Evolutionary conservation across 2,329 filamentous ascomycete genomes (phyloP).

Genomic region (Colletotrichum zoysiae): DNA sequence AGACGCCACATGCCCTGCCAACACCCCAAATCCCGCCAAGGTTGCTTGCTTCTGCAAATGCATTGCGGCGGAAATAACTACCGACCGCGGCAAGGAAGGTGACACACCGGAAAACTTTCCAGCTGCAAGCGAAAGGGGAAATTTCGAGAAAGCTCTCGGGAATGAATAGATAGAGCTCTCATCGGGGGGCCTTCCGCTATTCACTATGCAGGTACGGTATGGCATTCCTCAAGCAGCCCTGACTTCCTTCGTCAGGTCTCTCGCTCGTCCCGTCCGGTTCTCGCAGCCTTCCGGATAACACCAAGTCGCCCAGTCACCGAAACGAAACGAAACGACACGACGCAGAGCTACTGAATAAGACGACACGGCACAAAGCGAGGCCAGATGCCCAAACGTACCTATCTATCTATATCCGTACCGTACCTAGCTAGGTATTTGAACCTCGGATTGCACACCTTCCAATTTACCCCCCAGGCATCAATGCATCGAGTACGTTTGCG

Average conservation of each 20-base stretch:
- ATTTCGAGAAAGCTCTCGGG: background rate
- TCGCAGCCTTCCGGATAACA: background rate
- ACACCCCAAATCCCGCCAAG: background rate
- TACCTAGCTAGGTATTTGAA: background rate
- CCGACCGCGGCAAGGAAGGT: slow-evolving; percentile 14
- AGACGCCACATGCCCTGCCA: slow-evolving; percentile 29
- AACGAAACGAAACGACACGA: slow-evolving; percentile 5
- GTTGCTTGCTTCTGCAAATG: slow-evolving; percentile 24
- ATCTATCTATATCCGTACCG: background rate
- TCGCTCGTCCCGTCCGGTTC: background rate
- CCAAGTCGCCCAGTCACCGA: slow-evolving; percentile 5
- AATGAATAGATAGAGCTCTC: background rate
- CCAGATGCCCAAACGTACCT: background rate
- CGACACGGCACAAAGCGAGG: background rate
- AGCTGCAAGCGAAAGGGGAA: background rate
- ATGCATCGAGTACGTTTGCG: slow-evolving; percentile 7
- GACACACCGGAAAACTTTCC: background rate
- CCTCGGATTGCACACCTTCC: background rate
- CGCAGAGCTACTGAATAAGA: background rate
- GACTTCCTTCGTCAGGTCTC: background rate
- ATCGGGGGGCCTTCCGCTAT: slow-evolving; percentile 7
- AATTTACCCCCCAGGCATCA: background rate
- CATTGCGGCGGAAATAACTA: slow-evolving; percentile 16
- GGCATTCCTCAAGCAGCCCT: slow-evolving; percentile 15
- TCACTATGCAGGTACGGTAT: background rate